Percentiles rank a stretch among this genome's conserved stretches.
Evolutionary conservation across 805 yeast genomes (phyloP).

Genomic region (Komagataella phaffii): DNA sequence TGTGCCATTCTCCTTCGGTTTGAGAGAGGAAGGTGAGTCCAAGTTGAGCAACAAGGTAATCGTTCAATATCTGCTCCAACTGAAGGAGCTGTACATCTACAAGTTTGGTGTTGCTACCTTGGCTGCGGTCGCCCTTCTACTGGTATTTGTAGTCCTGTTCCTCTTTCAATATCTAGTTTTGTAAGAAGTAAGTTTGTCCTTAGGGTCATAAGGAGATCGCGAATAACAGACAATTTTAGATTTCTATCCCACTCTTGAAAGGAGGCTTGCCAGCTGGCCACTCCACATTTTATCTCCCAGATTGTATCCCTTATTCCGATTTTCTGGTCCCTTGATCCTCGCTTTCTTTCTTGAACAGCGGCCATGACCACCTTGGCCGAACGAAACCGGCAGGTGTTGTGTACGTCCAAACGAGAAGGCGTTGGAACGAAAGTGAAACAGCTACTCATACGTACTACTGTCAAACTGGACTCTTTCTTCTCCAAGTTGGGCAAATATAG

Average conservation of each 20-base stretch:
- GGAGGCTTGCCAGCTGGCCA: not conserved
- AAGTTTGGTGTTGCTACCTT: conserved; percentile 23
- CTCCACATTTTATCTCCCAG: not conserved
- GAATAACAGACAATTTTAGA: not conserved
- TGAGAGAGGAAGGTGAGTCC: conserved; percentile 40
- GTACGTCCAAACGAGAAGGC: not conserved
- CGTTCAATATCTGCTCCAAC: conserved; percentile 30
- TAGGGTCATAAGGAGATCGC: not conserved
- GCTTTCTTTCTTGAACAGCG: not conserved
- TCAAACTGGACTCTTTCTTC: not conserved
- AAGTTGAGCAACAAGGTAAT: conserved; percentile 34
- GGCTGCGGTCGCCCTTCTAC: not conserved
- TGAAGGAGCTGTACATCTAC: conserved; percentile 19
- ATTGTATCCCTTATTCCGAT: not conserved
- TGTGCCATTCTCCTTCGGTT: conserved; percentile 36
- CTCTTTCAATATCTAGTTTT: not conserved
- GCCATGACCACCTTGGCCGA: not conserved
- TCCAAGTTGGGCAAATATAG: not conserved
- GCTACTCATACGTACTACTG: not conserved
- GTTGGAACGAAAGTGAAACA: not conserved
- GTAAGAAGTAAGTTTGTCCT: not conserved
- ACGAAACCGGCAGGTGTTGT: not conserved
- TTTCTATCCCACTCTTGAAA: not conserved
- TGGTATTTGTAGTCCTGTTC: not conserved
- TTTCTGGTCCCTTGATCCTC: not conserved